Percentiles rank a stretch among this genome's conserved stretches.
These are phyloP conservation scores for Sugiyamaella boreocaroliniensis DNA, from an alignment of 805 yeast genomes.

Conservation along the genomic window DNA sequence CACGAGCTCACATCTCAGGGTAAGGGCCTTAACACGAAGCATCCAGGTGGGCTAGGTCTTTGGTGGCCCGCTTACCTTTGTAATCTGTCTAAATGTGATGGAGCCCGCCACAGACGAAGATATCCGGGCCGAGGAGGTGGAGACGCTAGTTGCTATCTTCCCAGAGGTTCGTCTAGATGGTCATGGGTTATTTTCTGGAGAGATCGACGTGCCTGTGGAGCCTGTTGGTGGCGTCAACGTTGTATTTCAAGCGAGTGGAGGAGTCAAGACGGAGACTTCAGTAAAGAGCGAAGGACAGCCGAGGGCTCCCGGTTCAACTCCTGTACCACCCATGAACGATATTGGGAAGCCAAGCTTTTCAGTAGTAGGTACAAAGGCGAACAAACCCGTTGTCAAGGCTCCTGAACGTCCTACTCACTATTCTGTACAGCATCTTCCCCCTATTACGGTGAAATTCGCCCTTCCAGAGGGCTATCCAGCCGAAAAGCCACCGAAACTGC, in stretches of 20 bases:
- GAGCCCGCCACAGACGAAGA: not conserved
- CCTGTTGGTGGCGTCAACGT: constrained; percentile 5
- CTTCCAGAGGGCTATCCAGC: constrained; percentile 16
- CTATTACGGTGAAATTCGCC: constrained; percentile 11
- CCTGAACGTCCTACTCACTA: not conserved
- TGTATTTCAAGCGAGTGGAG: not conserved
- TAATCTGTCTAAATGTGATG: no score
- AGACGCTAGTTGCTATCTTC: constrained; percentile 15
- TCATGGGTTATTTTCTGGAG: not conserved
- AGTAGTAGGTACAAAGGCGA: not conserved
- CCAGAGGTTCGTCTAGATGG: constrained; percentile 14
- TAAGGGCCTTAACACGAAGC: no score
- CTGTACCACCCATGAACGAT: no score
- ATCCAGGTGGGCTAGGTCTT: no score
- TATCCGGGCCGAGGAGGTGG: constrained; percentile 13
- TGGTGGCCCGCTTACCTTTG: no score
- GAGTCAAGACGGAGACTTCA: not conserved
- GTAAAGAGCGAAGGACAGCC: not conserved
- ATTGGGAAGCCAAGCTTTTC: not conserved
- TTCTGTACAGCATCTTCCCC: constrained; percentile 12
- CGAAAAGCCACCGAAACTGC: constrained; percentile 6
- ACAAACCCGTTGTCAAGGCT: not conserved
- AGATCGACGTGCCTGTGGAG: constrained; percentile 9
- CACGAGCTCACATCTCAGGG: no score
- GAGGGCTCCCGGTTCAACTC: no score